These are phyloP conservation scores for Metschnikowia colocasiae DNA, from an alignment of 805 yeast species.

Conservation along the genomic window DNA sequence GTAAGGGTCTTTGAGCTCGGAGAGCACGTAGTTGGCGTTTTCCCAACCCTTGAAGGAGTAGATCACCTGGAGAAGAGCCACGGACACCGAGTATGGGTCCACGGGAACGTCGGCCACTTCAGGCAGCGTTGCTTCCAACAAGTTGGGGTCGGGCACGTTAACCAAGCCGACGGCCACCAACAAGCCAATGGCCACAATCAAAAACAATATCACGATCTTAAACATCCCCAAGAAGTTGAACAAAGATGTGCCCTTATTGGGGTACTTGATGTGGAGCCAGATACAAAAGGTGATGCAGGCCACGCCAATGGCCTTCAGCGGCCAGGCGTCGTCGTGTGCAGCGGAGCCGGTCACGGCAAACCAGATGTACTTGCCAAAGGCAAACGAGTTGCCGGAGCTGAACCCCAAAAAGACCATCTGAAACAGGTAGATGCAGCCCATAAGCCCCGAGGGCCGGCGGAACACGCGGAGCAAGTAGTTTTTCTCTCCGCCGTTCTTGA, in stretches of 20 bases:
- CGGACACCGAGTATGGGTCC: slow-evolving; percentile 46
- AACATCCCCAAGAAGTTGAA: slow-evolving; percentile 54
- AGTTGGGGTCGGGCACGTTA: background rate
- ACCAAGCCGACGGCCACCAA: slow-evolving; percentile 35
- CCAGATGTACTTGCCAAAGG: slow-evolving; percentile 59
- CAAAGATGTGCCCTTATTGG: slow-evolving; percentile 47
- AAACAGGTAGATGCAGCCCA: slow-evolving; percentile 44
- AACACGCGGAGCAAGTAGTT: slow-evolving; percentile 37
- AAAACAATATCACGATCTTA: slow-evolving; percentile 47
- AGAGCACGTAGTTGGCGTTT: slow-evolving; percentile 59
- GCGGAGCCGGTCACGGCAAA: slow-evolving; percentile 30
- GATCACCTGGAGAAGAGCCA: slow-evolving; percentile 55
- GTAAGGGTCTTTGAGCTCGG: slow-evolving; percentile 55
- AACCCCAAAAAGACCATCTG: slow-evolving; percentile 56
- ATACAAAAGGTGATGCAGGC: slow-evolving; percentile 44
- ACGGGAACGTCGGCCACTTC: slow-evolving; percentile 17
- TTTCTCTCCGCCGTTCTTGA: slow-evolving; percentile 41
- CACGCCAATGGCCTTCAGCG: slow-evolving; percentile 48
- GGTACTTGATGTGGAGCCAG: slow-evolving; percentile 46
- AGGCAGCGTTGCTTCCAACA: background rate
- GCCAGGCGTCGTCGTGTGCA: slow-evolving; percentile 24
- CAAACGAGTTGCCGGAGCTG: slow-evolving; percentile 61
- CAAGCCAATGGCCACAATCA: slow-evolving; percentile 48
- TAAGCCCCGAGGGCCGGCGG: slow-evolving; percentile 30
- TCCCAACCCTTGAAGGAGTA: slow-evolving; percentile 72